Evolutionary conservation across 2,329 filamentous ascomycete genomes (phyloP).

Genomic region (Trichothecium roseum): DNA sequence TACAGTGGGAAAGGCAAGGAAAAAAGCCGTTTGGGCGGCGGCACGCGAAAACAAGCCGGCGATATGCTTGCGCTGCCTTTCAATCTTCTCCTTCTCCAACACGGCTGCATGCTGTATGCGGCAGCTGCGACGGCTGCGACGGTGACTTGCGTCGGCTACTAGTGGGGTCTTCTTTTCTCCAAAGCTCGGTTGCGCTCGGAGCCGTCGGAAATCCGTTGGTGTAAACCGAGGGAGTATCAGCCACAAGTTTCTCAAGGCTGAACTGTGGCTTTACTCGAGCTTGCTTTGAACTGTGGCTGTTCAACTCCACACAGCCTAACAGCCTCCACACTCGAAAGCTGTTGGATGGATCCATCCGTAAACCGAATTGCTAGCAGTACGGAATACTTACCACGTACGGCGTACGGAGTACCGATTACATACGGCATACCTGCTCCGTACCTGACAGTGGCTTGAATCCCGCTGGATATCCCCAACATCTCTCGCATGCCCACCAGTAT

Average conservation of each 20-base stretch:
- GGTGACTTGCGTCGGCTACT: too few species aligned
- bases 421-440: too few species aligned
- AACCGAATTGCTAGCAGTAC: too few species aligned
- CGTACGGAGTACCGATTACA: too few species aligned
- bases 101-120: not conserved
- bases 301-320: too few species aligned
- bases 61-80: slow-evolving; percentile 1
- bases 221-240: not conserved
- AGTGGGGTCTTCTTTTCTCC: slow-evolving; percentile 5
- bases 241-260: not conserved
- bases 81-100: not conserved
- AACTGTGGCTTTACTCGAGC: not conserved
- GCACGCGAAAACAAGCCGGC: slow-evolving; percentile 2
- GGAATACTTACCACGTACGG: too few species aligned
- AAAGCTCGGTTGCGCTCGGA: slow-evolving; percentile 16
- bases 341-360: too few species aligned
- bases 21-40: not conserved
- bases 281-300: not conserved
- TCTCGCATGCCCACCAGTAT: too few species aligned
- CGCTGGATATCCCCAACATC: too few species aligned
- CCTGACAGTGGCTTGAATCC: too few species aligned
- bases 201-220: slow-evolving; percentile 14
- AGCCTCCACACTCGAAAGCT: too few species aligned
- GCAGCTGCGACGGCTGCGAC: not conserved
- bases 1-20: too few species aligned